A percentile compares a stretch with the other conserved stretches of the same genome.
Evolutionary conservation across 805 yeast genomes (phyloP).

Genomic region (Teunomyces funiuensis): DNA sequence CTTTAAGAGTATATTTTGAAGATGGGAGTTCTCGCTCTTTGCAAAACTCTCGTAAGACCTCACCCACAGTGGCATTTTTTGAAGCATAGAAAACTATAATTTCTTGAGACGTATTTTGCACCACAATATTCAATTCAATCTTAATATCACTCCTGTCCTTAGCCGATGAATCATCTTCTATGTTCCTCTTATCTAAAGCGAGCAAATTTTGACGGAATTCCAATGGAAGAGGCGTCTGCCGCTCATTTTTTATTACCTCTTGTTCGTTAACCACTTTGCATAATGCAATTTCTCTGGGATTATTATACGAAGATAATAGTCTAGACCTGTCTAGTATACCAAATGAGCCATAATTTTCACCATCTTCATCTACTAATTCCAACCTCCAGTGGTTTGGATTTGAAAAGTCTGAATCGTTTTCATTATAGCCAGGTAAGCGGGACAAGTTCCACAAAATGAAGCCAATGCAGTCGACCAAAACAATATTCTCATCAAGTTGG

Average conservation of each 20-base stretch:
- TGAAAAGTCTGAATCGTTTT: conserved; percentile 17
- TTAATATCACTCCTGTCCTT: not conserved
- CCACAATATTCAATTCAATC: conserved; percentile 1
- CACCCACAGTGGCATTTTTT: conserved; percentile 18
- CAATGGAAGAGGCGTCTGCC: conserved; percentile 53
- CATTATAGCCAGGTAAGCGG: conserved; percentile 20
- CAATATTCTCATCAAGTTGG: conserved; percentile 24
- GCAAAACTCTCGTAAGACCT: conserved; percentile 29
- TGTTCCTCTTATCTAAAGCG: conserved; percentile 1
- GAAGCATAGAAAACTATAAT: conserved; percentile 4
- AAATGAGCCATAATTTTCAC: conserved; percentile 89
- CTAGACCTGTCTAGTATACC: conserved; percentile 79
- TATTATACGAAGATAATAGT: conserved; percentile 66
- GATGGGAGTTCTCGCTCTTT: conserved; percentile 27
- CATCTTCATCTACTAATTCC: conserved; percentile 88
- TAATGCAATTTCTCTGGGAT: conserved; percentile 75
- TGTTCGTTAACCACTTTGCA: conserved; percentile 52
- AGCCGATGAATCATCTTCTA: not conserved
- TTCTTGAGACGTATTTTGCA: not conserved
- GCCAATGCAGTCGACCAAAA: conserved; percentile 43
- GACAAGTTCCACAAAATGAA: conserved; percentile 32
- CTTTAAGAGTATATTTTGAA: conserved; percentile 24
- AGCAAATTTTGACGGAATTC: conserved; percentile 25
- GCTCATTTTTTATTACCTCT: conserved; percentile 49
- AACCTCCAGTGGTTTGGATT: conserved; percentile 75